Evolutionary conservation across 768 basidiomycete genomes (phyloP), one percentile per base, ranked within the genome.

Genomic region (Suillus luteus): DNA sequence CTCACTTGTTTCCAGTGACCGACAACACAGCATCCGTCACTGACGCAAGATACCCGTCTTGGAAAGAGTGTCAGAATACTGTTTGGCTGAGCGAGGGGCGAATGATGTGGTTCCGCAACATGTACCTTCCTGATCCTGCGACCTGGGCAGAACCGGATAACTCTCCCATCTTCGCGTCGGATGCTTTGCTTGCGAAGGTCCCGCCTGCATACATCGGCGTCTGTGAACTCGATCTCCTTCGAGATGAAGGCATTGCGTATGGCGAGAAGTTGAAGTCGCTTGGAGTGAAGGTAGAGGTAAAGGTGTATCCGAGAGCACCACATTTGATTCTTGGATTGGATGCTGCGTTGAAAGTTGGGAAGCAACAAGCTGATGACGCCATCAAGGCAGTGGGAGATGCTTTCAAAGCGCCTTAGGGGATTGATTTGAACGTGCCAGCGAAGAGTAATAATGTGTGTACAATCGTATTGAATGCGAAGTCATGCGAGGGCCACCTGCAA

Each of bases 281-380:
- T 8, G 89, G 88, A 0, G 82, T 87, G 14, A 73, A 81, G 24
- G 84, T 83, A 12, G 82, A 87, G 52, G 75, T 83, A 1, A 81
- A 81, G 69, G 76, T 84, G 3, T 91, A 90, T 71, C 80, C 83
- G 65, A 81, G 83, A 11, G 71, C 59, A 3, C 87, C 89, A n/a
- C 89, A 90, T 75, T 86, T 86, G 0, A 82, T 88, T 48, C 84
- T 91, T 83, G 85, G 85, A 3, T 86, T 90, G 86, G 88, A 90
- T 62, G 86, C 86, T 11, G 68, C 65, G 11, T 19, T 72, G 22
- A 38, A 51, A 8, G 59, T 64, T 4, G 61, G 62, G 27, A 71
- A 51, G 59, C 62, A 51, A 22, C 66, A 67, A 66, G 67, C 70
- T 19, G 61, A 64, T 3, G 71, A 73, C 31, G 65, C 69, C 31